Percentiles rank a stretch among this genome's conserved stretches.
Conservation (phyloP, 2,329 filamentous ascomycete species). For the Colletotrichum sp. region DNA sequence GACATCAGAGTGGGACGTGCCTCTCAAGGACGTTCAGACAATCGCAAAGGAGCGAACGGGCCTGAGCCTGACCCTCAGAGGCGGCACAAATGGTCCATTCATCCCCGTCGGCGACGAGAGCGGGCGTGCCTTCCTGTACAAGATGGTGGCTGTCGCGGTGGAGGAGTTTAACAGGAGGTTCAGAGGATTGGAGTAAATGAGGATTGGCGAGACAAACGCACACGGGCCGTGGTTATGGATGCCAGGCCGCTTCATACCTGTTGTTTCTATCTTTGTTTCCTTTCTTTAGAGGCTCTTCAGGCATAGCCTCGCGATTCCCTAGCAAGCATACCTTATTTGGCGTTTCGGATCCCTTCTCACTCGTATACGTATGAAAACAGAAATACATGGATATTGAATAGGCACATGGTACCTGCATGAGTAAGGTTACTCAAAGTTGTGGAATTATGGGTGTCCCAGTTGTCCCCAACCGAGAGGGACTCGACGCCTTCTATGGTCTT, state of each 20-base stretch:
- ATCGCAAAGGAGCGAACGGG: conserved; percentile 97
- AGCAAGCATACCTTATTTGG: neutral
- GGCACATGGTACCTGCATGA: neutral
- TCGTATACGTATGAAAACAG: neutral
- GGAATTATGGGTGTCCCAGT: neutral
- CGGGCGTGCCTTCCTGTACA: conserved; percentile 66
- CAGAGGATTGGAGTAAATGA: conserved; percentile 42
- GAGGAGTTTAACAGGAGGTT: conserved; percentile 72
- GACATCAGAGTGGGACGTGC: conserved; percentile 93
- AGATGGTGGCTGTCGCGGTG: conserved; percentile 69
- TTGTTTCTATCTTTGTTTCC: neutral
- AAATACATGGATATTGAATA: neutral
- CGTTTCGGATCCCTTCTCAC: neutral
- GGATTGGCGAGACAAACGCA: neutral
- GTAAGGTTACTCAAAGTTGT: neutral
- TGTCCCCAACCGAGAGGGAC: neutral
- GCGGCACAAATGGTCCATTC: conserved; percentile 92
- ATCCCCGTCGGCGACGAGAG: conserved; percentile 92
- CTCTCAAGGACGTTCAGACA: conserved; percentile 93
- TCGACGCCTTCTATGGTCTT: neutral
- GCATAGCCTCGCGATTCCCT: conserved; percentile 6
- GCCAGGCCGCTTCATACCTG: neutral
- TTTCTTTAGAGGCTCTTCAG: neutral
- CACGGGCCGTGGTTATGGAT: neutral
- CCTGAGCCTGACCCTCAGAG: conserved; percentile 85